Evolutionary conservation across 2,329 filamentous ascomycete genomes (phyloP), one percentile per base, ranked within the genome.

Genomic region (Monilinia laxa): DNA sequence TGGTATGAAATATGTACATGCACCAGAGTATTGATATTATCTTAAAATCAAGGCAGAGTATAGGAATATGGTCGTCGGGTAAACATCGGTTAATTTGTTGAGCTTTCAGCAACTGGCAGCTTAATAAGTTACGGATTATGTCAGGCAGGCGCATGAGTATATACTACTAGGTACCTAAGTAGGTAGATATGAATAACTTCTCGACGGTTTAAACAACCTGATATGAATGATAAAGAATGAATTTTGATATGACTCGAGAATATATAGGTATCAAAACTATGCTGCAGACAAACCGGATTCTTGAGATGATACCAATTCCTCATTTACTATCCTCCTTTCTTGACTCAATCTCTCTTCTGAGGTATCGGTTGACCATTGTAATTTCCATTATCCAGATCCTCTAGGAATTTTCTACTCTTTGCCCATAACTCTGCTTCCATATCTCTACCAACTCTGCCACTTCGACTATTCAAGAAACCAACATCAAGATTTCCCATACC

Each of bases 401-500:
- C 82, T 52, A 90, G 75, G 69, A 90, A 82, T 56, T 78, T 78
- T 72, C 81, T 84, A 52, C 86, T 84, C 71, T 85, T 83, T 45
- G 81, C 83, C 87, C 94, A 90, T 55, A 96, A 80, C 79, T 97
- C 92, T 2, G 86, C 85, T 75, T 96, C 92, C 83, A 94, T 95
- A 70, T 92, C 90, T 73, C 88, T 86, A 66, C 91, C 91, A 28
- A 96, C 90, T 70, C 89, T 89, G 70, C 91, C 90, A 69, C 91
- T 92, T 67, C 92, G 85, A 73, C 91, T 93, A 76, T 97, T 98
- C 73, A 98, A 79, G 86, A 91, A 94, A 42, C 93, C 93, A 18
- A 96, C 89, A 75, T 97, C 93, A 64, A 97, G 81, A 23, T 74
- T 75, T 2, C 84, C 72, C 81, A 82, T 28, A 82, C 85, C 66